Evolutionary conservation across 495 filamentous ascomycete species (phyloP).

Genomic region (Cairneyella variabilis): DNA sequence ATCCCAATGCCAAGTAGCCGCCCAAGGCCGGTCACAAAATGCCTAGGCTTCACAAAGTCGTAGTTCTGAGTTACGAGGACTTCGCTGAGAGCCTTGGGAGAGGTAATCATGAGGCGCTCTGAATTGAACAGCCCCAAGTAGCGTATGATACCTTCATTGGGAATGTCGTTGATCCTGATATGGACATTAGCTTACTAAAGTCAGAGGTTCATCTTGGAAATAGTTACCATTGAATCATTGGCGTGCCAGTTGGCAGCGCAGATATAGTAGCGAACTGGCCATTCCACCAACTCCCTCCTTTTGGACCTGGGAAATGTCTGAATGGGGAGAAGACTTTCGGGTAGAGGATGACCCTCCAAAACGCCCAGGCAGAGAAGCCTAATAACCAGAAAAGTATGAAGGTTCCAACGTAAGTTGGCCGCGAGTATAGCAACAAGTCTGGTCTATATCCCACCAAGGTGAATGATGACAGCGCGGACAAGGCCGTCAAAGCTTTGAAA

Average conservation of each 20-base stretch:
- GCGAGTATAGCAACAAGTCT: slow-evolving; percentile 17
- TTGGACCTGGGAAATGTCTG: slow-evolving; percentile 56
- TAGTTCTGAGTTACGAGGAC: slow-evolving; percentile 68
- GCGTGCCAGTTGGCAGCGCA: slow-evolving; percentile 54
- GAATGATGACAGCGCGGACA: slow-evolving; percentile 15
- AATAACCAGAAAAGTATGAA: slow-evolving; percentile 21
- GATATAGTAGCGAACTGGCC: slow-evolving; percentile 57
- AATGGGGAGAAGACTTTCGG: slow-evolving; percentile 72
- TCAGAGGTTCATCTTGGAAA: no score
- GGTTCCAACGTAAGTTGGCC: slow-evolving; percentile 21
- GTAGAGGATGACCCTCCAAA: slow-evolving; percentile 59
- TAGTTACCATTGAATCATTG: slow-evolving; percentile 56
- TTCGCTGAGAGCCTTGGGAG: slow-evolving; percentile 63
- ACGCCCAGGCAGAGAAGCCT: slow-evolving; percentile 23
- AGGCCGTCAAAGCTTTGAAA: slow-evolving; percentile 11
- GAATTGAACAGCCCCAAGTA: slow-evolving; percentile 66
- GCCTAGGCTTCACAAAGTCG: slow-evolving; percentile 69
- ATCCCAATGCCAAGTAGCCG: slow-evolving; percentile 71
- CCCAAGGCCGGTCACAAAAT: slow-evolving; percentile 52
- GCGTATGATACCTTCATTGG: slow-evolving; percentile 85
- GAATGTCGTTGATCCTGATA: slow-evolving; percentile 62
- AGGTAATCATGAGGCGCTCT: slow-evolving; percentile 65
- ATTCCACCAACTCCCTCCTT: slow-evolving; percentile 35
- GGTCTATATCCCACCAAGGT: slow-evolving; percentile 12
- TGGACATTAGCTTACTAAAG: no score